These are phyloP conservation scores for Pyrenochaeta sp. DNA, from an alignment of 2,329 filamentous ascomycete species.

Conservation along the genomic window DNA sequence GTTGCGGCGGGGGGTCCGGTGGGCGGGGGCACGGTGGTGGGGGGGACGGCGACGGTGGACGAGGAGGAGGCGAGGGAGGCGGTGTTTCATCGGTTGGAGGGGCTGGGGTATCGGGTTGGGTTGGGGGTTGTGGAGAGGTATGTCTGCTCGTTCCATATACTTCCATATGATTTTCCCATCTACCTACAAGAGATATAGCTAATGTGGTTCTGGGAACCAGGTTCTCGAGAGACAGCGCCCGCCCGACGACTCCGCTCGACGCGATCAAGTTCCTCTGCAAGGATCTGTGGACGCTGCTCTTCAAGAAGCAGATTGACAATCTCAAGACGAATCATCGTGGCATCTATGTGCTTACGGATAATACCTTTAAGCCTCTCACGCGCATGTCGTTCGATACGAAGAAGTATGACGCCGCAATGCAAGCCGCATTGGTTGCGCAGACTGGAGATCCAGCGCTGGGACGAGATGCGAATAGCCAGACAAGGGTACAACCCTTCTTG, in stretches of 20 bases:
- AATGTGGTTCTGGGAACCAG: constrained; percentile 55
- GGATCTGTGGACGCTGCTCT: constrained; percentile 93
- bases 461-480: constrained; percentile 60
- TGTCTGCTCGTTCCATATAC: constrained; percentile 29
- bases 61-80: constrained; percentile 86
- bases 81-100: constrained; percentile 84
- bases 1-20: constrained; percentile 25
- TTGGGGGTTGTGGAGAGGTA: constrained; percentile 91
- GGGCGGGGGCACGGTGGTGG: constrained; percentile 22
- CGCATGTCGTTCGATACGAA: constrained; percentile 81
- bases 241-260: constrained; percentile 90
- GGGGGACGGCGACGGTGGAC: constrained; percentile 56
- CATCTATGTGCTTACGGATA: constrained; percentile 95
- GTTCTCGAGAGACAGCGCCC: constrained; percentile 82
- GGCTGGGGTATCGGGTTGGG: constrained; percentile 87
- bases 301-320: constrained; percentile 97
- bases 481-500: constrained; percentile 67
- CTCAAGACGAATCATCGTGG: constrained; percentile 97
- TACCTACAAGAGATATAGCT: too few relatives aligned
- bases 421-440: constrained; percentile 37
- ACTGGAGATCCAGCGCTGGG: constrained; percentile 40
- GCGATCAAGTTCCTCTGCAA: constrained; percentile 99
- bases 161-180: not conserved
- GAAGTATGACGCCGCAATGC: constrained; percentile 37
- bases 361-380: constrained; percentile 84